phyloP scores from a whole-genome alignment of 805 yeast species.

The Metschnikowia orientalis region DNA sequence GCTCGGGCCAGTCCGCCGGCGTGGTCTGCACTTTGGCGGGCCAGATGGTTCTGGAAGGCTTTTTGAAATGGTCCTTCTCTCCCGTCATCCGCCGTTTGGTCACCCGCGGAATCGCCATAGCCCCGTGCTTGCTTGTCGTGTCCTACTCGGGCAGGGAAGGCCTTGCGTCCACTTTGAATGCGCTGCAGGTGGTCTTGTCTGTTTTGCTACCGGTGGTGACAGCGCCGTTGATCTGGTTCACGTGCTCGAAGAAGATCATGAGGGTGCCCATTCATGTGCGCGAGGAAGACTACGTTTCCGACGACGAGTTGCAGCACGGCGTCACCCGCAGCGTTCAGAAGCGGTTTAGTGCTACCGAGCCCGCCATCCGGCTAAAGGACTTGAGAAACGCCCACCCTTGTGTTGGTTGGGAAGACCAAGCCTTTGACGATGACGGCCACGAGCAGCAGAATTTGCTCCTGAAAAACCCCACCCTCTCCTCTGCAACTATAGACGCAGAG shows the following conservation, averaged over 20 bases:
- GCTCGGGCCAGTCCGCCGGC: constrained; percentile 94
- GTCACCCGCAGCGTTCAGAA: constrained; percentile 7
- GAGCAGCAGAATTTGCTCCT: constrained; percentile 14
- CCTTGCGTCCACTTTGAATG: constrained; percentile 66
- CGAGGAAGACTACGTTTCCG: constrained; percentile 26
- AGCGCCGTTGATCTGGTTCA: constrained; percentile 82
- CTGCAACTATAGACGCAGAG: constrained; percentile 1
- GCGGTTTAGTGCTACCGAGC: constrained; percentile 32
- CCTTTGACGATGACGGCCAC: constrained; percentile 24
- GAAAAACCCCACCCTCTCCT: constrained; percentile 8
- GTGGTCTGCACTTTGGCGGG: constrained; percentile 92
- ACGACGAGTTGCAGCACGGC: constrained; percentile 2
- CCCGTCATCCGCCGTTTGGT: constrained; percentile 79
- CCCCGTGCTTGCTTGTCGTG: constrained; percentile 79
- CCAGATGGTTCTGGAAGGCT: constrained; percentile 91
- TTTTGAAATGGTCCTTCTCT: constrained; percentile 69
- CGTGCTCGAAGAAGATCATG: constrained; percentile 66
- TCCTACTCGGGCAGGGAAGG: constrained; percentile 76
- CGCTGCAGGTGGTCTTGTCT: constrained; percentile 78
- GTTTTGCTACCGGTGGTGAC: constrained; percentile 80
- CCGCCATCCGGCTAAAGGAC: constrained; percentile 39
- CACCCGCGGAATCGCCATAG: constrained; percentile 78
- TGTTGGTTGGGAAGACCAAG: constrained; percentile 36
- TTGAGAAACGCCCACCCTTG: constrained; percentile 40
- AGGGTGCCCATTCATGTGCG: constrained; percentile 40